Base-by-base conservation (phyloP, 371 early-diverging fungal genomes). In the Mucor velutinosus region DNA sequence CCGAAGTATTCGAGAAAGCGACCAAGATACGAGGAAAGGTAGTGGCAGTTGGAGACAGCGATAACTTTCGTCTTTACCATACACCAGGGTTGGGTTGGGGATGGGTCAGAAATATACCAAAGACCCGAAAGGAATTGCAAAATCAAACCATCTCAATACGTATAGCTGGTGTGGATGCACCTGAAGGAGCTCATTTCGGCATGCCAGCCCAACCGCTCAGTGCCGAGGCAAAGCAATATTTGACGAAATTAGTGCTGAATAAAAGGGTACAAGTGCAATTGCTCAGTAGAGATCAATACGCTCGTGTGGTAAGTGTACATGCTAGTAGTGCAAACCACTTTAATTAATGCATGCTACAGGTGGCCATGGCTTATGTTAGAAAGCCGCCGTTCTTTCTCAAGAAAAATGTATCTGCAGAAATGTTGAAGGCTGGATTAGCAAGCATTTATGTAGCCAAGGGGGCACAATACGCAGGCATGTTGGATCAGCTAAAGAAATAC, bases 131-230 rank as follows among this genome's bases (percentile, higher is more conserved):
- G 66, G 88, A 84, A 14, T 73, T 89, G n/a, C 80, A 78, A 69
- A 77, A 87, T 19, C 80, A 87, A 62, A 90, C 90, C 8, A 79
- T 91, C 7, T 79, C 82, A 19, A 78, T 93, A 19, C 87, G 94
- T 33, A 65, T 94, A 17, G 91, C 92, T 19, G 93, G 93, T 21
- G 86, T 94, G 0, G 94, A 94, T 78, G 93, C 94, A 3, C 94
- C 94, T 1, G 94, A 94, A 71, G 82, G 77, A 10, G 84, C 88
- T 32, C 87, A 87, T 72, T 94, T 92, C 76, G 90, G 90, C 7
- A 89, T 86, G 86, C 88, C 90, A 4, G 86, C 85, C 12, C 94
- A 94, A 59, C 90, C 90, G 11, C 87, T 79, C 55, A 79, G 84
- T 0, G 67, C 76, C 1, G 92, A 93, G 72, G 81, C 92, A 7